These are phyloP conservation scores for Pleurotus tuber-regium DNA, from an alignment of 768 basidiomycete genomes.

Conservation along the genomic window DNA sequence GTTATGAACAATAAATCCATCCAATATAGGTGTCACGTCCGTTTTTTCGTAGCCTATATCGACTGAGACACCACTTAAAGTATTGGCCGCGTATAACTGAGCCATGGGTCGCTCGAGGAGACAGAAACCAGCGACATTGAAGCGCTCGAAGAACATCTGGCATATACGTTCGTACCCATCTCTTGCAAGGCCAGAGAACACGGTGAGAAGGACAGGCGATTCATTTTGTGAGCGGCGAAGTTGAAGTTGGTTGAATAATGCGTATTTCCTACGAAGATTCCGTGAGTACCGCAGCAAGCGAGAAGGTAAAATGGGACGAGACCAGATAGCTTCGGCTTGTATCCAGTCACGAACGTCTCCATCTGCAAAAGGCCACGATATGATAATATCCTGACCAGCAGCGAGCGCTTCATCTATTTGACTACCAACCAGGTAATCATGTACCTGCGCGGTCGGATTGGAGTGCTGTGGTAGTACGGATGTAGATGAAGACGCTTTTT, in stretches of 20 bases:
- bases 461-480: conserved; percentile 45
- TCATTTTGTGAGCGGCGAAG: conserved; percentile 85
- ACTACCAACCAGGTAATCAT: conserved; percentile 80
- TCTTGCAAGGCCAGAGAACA: conserved; percentile 64
- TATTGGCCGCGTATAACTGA: conserved; percentile 76
- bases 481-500: conserved; percentile 22
- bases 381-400: conserved; percentile 65
- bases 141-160: conserved; percentile 88
- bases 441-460: conserved; percentile 49
- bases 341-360: conserved; percentile 74
- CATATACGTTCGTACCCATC: conserved; percentile 69
- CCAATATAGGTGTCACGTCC: conserved; percentile 76
- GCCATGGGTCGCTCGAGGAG: conserved; percentile 83
- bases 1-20: conserved; percentile 59
- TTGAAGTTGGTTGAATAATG: conserved; percentile 72
- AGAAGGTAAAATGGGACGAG: conserved; percentile 3
- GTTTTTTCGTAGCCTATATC: conserved; percentile 79
- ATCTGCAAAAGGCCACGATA: conserved; percentile 83
- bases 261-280: conserved; percentile 65
- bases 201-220: conserved; percentile 77
- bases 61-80: conserved; percentile 71
- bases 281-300: background rate
- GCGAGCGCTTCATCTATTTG: conserved; percentile 79
- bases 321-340: conserved; percentile 91
- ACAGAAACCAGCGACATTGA: conserved; percentile 83